phyloP scores from a whole-genome alignment of 352 stramenopile genomes.

The Halophytophthora batemanensis region DNA sequence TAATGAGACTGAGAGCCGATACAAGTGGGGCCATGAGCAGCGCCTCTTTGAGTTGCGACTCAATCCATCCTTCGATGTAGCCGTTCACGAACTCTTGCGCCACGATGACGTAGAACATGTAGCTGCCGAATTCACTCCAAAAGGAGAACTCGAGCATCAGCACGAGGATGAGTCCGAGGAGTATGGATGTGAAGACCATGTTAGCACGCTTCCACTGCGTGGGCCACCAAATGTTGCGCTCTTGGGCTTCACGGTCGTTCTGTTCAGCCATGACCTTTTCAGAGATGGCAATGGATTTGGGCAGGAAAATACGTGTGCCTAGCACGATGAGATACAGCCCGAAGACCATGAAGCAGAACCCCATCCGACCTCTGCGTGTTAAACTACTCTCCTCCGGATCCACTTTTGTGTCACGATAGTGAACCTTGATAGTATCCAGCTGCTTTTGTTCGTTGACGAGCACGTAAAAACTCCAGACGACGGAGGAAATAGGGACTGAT shows the following conservation, averaged over 20 bases:
- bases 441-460: constrained; percentile 67
- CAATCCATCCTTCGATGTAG: constrained; percentile 86
- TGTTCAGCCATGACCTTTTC: constrained; percentile 89
- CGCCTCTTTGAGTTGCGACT: constrained; percentile 88
- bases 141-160: constrained; percentile 96
- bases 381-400: constrained; percentile 62
- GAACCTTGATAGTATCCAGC: constrained; percentile 68
- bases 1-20: constrained; percentile 87
- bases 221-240: constrained; percentile 84
- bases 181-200: constrained; percentile 92
- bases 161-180: constrained; percentile 91
- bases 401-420: constrained; percentile 88
- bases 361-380: constrained; percentile 87
- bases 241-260: constrained; percentile 55
- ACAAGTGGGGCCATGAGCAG: constrained; percentile 90
- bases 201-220: constrained; percentile 95
- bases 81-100: constrained; percentile 89
- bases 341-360: constrained; percentile 92
- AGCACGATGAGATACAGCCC: constrained; percentile 85
- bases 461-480: constrained; percentile 66
- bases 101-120: constrained; percentile 97
- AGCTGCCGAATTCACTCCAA: constrained; percentile 92
- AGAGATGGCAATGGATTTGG: constrained; percentile 86
- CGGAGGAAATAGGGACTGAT: constrained; percentile 78
- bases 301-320: constrained; percentile 90